Conservation (phyloP, 306 rosid genomes). For the Cotoneaster glaucophyllus region DNA sequence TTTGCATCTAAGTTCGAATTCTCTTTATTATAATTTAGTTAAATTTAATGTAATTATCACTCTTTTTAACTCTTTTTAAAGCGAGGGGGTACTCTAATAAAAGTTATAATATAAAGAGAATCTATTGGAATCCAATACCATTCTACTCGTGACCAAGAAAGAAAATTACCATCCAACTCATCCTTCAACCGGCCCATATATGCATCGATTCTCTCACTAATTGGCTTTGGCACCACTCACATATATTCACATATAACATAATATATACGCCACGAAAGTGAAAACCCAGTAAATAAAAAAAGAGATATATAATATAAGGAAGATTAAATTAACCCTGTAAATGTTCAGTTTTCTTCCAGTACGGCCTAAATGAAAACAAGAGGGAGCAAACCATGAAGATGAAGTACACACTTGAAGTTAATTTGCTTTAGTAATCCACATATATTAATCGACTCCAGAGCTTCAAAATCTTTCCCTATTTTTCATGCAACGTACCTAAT, state of each 20-base stretch:
- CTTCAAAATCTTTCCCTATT: conserved; percentile 7
- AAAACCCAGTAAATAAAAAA: not conserved
- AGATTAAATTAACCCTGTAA: not conserved
- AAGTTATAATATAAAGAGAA: not conserved
- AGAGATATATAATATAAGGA: not conserved
- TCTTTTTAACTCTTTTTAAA: no score
- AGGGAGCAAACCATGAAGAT: not conserved
- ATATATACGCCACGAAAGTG: not conserved
- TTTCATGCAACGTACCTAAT: conserved; percentile 9
- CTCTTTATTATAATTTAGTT: no score
- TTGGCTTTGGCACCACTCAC: not conserved
- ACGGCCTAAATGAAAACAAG: not conserved
- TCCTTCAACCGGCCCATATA: not conserved
- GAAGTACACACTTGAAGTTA: not conserved
- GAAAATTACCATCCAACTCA: not conserved
- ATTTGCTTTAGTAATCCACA: not conserved
- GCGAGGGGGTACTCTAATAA: not conserved
- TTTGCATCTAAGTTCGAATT: no score
- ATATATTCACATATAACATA: not conserved
- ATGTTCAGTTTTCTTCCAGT: conserved; percentile 12
- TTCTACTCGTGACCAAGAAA: not conserved
- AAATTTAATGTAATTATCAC: no score
- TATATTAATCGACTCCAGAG: not conserved
- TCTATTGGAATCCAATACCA: conserved; percentile 10
- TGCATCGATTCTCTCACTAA: conserved; percentile 6